A percentile compares a stretch with the other conserved stretches of the same genome.
Conservation (phyloP, 805 yeast genomes). For the Debaryomyces castellii region DNA sequence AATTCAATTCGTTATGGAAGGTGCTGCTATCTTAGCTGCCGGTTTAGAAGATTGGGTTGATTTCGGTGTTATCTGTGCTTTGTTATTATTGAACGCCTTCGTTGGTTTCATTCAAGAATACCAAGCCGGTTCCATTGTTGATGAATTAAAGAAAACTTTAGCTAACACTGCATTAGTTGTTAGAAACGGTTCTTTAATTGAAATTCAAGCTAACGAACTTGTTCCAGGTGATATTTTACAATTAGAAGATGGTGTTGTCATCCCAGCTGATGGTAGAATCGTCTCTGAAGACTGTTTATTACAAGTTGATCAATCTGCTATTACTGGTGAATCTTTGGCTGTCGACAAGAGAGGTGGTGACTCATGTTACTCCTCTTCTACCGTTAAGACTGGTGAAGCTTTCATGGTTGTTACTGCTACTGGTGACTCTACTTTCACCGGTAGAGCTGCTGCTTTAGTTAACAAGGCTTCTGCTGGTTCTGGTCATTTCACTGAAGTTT, state of each 20-base stretch:
- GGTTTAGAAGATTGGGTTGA: constrained; percentile 98
- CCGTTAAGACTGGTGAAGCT: constrained; percentile 94
- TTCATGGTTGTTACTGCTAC: constrained; percentile 92
- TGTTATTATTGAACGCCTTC: constrained; percentile 79
- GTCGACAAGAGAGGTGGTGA: constrained; percentile 91
- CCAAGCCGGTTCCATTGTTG: constrained; percentile 98
- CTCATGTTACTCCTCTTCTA: constrained; percentile 84
- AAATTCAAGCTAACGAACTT: constrained; percentile 78
- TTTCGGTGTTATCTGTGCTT: constrained; percentile 94
- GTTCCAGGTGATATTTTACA: constrained; percentile 95
- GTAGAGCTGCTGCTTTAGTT: constrained; percentile 96
- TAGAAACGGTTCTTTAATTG: constrained; percentile 76
- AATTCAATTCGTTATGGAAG: constrained; percentile 96
- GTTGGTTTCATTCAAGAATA: constrained; percentile 97
- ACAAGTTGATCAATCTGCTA: constrained; percentile 94
- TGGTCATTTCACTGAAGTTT: constrained; percentile 96
- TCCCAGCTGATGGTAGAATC: constrained; percentile 91
- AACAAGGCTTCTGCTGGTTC: constrained; percentile 90
- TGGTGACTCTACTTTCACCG: constrained; percentile 94
- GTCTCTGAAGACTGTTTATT: constrained; percentile 82
- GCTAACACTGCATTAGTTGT: constrained; percentile 86
- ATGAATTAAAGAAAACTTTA: constrained; percentile 90
- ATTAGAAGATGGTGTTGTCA: constrained; percentile 89
- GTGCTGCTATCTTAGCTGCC: constrained; percentile 92
- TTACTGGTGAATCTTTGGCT: constrained; percentile 96